Conservation (phyloP, 2,329 filamentous ascomycete species). For the Gnomoniopsis sp. region DNA sequence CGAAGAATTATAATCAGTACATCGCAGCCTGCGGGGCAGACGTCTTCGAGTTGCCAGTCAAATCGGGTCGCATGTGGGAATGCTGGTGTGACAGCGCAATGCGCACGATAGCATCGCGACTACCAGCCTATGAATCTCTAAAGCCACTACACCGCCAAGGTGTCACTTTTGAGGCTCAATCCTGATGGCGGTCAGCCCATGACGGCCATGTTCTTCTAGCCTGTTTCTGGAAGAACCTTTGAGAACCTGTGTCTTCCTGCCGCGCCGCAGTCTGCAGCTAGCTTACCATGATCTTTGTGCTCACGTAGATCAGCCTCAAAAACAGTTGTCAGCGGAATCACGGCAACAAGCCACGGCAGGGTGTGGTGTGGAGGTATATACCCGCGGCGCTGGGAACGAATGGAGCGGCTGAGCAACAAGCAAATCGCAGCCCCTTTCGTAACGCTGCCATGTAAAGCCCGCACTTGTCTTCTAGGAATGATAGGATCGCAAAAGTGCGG, state of each 20-base stretch:
- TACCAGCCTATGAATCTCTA: not conserved
- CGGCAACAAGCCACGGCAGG: not conserved
- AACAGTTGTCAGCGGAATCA: not conserved
- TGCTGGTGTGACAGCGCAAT: not conserved
- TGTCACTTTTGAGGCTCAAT: not conserved
- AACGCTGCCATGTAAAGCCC: not conserved
- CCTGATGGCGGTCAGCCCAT: not conserved
- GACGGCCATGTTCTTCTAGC: not conserved
- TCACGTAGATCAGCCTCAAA: not conserved
- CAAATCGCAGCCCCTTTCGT: not conserved
- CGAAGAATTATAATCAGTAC: not conserved
- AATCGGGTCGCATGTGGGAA: not conserved
- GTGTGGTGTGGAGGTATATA: not conserved
- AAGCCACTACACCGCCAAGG: not conserved
- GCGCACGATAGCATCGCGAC: not conserved
- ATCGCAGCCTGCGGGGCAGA: not conserved
- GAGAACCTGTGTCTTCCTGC: not conserved
- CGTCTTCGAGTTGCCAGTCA: not conserved
- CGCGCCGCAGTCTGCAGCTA: not conserved
- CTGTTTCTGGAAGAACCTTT: conserved; percentile 1
- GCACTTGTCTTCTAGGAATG: not conserved
- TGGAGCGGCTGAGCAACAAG: not conserved
- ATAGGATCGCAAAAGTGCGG: not conserved
- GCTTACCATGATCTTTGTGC: not conserved
- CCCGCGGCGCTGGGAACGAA: not conserved